Evolutionary conservation across 805 yeast species (phyloP).

Genomic region (Yarrowia deformans): DNA sequence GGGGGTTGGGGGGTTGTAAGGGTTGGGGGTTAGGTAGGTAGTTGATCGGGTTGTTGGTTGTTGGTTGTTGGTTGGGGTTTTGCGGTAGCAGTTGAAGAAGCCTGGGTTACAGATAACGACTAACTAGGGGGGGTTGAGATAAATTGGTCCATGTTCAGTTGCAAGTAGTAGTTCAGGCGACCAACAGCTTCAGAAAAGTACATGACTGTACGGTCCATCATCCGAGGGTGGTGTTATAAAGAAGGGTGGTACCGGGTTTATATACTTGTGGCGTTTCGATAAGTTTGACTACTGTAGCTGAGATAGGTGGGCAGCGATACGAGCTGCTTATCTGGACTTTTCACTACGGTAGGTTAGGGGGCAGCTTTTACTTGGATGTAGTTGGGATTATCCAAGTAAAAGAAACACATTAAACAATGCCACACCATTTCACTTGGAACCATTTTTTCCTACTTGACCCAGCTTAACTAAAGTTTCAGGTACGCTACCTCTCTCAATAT

Average conservation of each 20-base stretch:
- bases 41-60: background rate
- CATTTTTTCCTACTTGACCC: too few relatives aligned
- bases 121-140: background rate
- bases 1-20: background rate
- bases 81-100: background rate
- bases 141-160: background rate
- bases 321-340: too few relatives aligned
- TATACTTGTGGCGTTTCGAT: background rate
- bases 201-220: background rate
- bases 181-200: background rate
- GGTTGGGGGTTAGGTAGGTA: background rate
- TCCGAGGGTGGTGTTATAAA: background rate
- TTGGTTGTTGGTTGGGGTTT: background rate
- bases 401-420: too few relatives aligned
- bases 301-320: too few relatives aligned
- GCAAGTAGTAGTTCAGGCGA: conserved; percentile 1
- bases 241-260: background rate
- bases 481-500: too few relatives aligned
- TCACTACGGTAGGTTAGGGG: too few relatives aligned
- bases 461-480: too few relatives aligned
- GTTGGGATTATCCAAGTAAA: too few relatives aligned
- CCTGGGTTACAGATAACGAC: conserved; percentile 4
- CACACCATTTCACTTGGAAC: too few relatives aligned
- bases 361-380: too few relatives aligned
- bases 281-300: too few relatives aligned